A percentile compares a stretch with the other conserved stretches of the same genome.
Evolutionary conservation across 2,329 filamentous ascomycete species (phyloP).

Genomic region (Ceratocystis variospora): DNA sequence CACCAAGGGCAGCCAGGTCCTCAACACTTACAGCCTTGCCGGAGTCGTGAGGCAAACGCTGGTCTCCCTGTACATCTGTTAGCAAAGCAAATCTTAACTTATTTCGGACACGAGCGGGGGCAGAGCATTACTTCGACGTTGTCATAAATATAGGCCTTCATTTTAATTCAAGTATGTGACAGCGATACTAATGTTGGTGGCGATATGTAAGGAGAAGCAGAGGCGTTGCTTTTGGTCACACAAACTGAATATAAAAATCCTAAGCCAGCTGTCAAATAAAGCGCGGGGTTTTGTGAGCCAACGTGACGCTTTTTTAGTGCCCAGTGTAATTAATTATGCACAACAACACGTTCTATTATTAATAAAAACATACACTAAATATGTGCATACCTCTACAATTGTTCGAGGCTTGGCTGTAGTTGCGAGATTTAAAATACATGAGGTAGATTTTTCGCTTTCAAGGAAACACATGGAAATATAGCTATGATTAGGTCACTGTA

Average conservation of each 20-base stretch:
- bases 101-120: slow-evolving; percentile 1
- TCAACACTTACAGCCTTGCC: slow-evolving; percentile 51
- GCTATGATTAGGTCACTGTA: no score
- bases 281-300: slow-evolving; percentile 2
- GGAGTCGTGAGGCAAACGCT: slow-evolving; percentile 80
- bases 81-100: slow-evolving; percentile 19
- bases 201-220: neutral
- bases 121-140: slow-evolving; percentile 35
- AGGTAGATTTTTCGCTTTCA: no score
- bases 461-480: no score
- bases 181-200: neutral
- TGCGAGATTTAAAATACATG: no score
- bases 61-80: slow-evolving; percentile 56
- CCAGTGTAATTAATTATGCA: neutral
- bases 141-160: slow-evolving; percentile 47
- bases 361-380: no score
- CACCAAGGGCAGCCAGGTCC: slow-evolving; percentile 61
- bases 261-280: neutral
- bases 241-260: neutral
- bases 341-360: no score
- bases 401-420: no score
- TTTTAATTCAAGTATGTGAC: slow-evolving; percentile 24
- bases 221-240: neutral
- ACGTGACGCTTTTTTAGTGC: slow-evolving; percentile 8
- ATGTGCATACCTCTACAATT: no score